Evolutionary conservation across 106 monocot genomes (phyloP), one percentile per base, ranked within the genome.

Genomic region (Dendrobium huoshanense): DNA sequence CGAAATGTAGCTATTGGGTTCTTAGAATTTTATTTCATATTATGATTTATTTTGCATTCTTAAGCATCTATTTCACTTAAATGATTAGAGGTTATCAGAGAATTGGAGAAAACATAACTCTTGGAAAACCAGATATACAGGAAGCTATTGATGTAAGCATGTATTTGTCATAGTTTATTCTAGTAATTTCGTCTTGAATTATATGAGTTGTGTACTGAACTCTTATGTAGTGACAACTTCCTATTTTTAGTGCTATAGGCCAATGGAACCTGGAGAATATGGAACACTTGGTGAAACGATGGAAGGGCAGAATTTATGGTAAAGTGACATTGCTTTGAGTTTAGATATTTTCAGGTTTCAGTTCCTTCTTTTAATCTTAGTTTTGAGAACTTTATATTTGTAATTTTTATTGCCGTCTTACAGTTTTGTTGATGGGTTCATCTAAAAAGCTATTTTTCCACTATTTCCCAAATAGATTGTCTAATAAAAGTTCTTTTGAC

Each of bases 111-210:
- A 96, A 96, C 79, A 75, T 96, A 64, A 96, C 96, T 5, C 77
- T 87, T 67, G 96, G 91, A 19, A 89, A 70, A 22, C 96, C 92
- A 74, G 96, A 96, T 79, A 92, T 90, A 84, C 96, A 94, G 82
- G 96, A 96, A 86, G 96, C 96, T 67, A 93, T 96, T 85, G 96
- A 96, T 89, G 96, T 96, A 80, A 85, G 94, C 80, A 59, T 81
- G 67, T n/a, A 8, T 49, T 58, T 44, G 4, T 44, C 44, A 44
- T 44, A 44, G 4, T 44, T 44, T 44, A 44, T 44, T 44, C 44
- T 44, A 44, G 44, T 44, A 31, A 4, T 44, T 44, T 44, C 8
- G 5, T 44, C 44, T 44, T 44, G 44, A 6, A 44, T 8, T 44
- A 44, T 44, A 0, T 31, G 8, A 6, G 44, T 44, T 44, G 44